Percentiles rank a stretch among this genome's conserved stretches.
phyloP scores from a whole-genome alignment of 1,139 yeast genomes.

The Taiozyma sp. region DNA sequence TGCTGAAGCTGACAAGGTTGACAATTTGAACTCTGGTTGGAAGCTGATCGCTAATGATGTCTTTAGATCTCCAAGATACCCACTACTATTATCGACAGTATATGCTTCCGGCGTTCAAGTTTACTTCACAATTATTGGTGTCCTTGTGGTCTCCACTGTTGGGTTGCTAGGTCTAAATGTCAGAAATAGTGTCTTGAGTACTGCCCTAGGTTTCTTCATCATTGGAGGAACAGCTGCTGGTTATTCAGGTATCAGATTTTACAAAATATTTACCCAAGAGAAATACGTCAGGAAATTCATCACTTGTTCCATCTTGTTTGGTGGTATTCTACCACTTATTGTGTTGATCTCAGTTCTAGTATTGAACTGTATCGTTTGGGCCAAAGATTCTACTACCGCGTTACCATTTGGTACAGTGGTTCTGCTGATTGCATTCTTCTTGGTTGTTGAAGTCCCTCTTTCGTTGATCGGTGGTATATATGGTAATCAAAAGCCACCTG shows the following conservation, averaged over 20 bases:
- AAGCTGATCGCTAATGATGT: constrained; percentile 51
- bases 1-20: constrained; percentile 22
- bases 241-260: constrained; percentile 59
- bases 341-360: constrained; percentile 49
- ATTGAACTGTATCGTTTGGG: constrained; percentile 71
- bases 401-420: constrained; percentile 72
- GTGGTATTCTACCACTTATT: constrained; percentile 58
- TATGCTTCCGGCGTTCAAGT: constrained; percentile 75
- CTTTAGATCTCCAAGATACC: constrained; percentile 43
- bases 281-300: constrained; percentile 15
- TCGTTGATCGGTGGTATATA: constrained; percentile 66
- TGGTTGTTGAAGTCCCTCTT: constrained; percentile 66
- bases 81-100: constrained; percentile 44
- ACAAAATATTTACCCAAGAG: constrained; percentile 46
- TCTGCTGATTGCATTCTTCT: constrained; percentile 52
- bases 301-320: constrained; percentile 43
- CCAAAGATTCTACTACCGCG: constrained; percentile 70
- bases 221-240: constrained; percentile 74
- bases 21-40: constrained; percentile 43
- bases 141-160: constrained; percentile 52
- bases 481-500: constrained; percentile 41
- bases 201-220: constrained; percentile 57
- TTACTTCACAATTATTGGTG: constrained; percentile 58
- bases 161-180: constrained; percentile 55
- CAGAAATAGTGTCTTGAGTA: constrained; percentile 61